Evolutionary conservation across 2,329 filamentous ascomycete genomes (phyloP).

Genomic region (Epichloe glyceriae): DNA sequence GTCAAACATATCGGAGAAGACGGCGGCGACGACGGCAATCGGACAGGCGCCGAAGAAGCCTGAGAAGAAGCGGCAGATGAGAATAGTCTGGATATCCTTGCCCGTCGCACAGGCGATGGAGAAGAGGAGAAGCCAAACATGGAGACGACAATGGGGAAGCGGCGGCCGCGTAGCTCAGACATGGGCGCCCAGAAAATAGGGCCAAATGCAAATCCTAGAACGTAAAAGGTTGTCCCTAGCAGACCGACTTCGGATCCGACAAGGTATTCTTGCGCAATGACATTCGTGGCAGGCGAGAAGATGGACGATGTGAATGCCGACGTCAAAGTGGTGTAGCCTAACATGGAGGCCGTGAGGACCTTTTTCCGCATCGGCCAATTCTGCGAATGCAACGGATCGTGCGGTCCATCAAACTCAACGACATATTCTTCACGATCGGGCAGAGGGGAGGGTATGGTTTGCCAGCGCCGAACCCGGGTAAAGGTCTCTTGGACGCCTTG

Average conservation of each 20-base stretch:
- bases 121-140: conserved; percentile 62
- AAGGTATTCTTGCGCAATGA: conserved; percentile 43
- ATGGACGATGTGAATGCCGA: conserved; percentile 63
- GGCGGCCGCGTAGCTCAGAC: conserved; percentile 57
- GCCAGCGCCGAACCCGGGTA: conserved; percentile 60
- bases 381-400: conserved; percentile 75
- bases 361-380: conserved; percentile 79
- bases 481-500: conserved; percentile 40
- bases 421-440: conserved; percentile 66
- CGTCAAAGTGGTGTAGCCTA: conserved; percentile 61
- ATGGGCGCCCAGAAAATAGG: conserved; percentile 62
- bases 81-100: conserved; percentile 55
- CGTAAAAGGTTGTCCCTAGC: conserved; percentile 55
- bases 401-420: conserved; percentile 71
- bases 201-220: conserved; percentile 59
- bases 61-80: conserved; percentile 60
- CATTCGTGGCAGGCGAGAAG: conserved; percentile 52
- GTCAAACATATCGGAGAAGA: conserved; percentile 61
- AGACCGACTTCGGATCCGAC: conserved; percentile 50
- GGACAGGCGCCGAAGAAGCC: conserved; percentile 62
- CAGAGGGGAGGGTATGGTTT: conserved; percentile 60
- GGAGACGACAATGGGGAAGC: conserved; percentile 44
- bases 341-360: conserved; percentile 51
- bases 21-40: conserved; percentile 54
- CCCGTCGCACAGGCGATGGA: conserved; percentile 50